phyloP scores from a whole-genome alignment of 495 filamentous ascomycete genomes.

The Massariosphaeria phaeospora region DNA sequence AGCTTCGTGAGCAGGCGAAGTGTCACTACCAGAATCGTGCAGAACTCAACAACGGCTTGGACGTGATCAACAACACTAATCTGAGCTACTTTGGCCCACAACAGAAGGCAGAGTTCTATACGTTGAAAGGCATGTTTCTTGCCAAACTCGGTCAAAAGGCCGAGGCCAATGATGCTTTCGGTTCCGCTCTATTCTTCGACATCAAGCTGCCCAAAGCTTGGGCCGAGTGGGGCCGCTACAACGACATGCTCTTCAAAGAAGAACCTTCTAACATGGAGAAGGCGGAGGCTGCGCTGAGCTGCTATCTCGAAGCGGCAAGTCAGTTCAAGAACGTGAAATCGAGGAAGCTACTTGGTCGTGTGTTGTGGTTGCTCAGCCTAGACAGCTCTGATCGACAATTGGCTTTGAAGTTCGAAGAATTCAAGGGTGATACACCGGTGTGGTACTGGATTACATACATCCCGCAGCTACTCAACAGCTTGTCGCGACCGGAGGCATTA shows the following conservation, averaged over 20 bases:
- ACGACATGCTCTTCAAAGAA: constrained; percentile 89
- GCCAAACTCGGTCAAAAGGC: constrained; percentile 83
- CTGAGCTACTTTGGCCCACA: constrained; percentile 93
- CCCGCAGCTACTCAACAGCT: constrained; percentile 83
- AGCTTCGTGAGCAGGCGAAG: constrained; percentile 92
- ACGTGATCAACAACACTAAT: constrained; percentile 99
- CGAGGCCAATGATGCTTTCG: constrained; percentile 90
- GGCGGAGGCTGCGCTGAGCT: constrained; percentile 87
- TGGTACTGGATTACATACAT: constrained; percentile 99
- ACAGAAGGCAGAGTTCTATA: constrained; percentile 99
- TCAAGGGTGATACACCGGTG: constrained; percentile 89
- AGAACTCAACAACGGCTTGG: constrained; percentile 84
- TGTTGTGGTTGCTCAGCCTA: constrained; percentile 92
- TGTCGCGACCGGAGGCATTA: constrained; percentile 84
- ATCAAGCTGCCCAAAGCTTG: constrained; percentile 93
- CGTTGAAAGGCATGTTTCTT: constrained; percentile 98
- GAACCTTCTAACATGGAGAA: constrained; percentile 71
- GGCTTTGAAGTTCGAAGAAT: constrained; percentile 77
- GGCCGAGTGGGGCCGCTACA: constrained; percentile 99
- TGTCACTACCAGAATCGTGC: constrained; percentile 94
- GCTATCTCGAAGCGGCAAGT: constrained; percentile 91
- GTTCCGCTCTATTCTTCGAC: constrained; percentile 89
- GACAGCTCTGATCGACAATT: constrained; percentile 81
- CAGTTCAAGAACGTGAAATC: constrained; percentile 96
- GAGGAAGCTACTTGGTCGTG: constrained; percentile 88